Conservation (phyloP, 2,329 filamentous ascomycete species). For the Botrytis tulipae region DNA sequence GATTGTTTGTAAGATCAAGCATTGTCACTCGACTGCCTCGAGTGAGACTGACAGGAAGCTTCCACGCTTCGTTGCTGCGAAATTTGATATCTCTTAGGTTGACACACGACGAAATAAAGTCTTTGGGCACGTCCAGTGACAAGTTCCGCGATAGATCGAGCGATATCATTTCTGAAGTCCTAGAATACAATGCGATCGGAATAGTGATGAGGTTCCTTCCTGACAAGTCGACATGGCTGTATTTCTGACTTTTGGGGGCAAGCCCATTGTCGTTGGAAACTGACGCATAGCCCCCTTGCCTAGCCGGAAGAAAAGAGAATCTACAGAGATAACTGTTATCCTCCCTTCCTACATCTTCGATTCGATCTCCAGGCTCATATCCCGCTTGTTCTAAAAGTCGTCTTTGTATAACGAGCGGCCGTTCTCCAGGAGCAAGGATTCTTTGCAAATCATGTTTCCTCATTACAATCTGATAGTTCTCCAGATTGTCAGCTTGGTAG, state of each 20-base stretch:
- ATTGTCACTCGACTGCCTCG: slow-evolving; percentile 80
- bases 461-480: slow-evolving; percentile 94
- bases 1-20: slow-evolving; percentile 92
- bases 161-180: slow-evolving; percentile 87
- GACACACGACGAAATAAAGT: slow-evolving; percentile 92
- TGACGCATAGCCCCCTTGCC: slow-evolving; percentile 76
- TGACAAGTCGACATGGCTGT: slow-evolving; percentile 89
- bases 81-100: slow-evolving; percentile 94
- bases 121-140: slow-evolving; percentile 86
- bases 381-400: slow-evolving; percentile 85
- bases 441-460: slow-evolving; percentile 87
- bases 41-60: slow-evolving; percentile 79
- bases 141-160: slow-evolving; percentile 92
- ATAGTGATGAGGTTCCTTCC: slow-evolving; percentile 91
- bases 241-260: slow-evolving; percentile 77
- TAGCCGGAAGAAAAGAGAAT: slow-evolving; percentile 89
- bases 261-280: slow-evolving; percentile 76
- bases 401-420: slow-evolving; percentile 89
- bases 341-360: slow-evolving; percentile 92
- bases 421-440: slow-evolving; percentile 73
- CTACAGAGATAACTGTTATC: slow-evolving; percentile 97
- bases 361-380: slow-evolving; percentile 79
- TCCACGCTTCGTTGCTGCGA: slow-evolving; percentile 88
- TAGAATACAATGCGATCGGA: slow-evolving; percentile 89
- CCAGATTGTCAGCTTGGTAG: slow-evolving; percentile 81